phyloP scores from a whole-genome alignment of 768 basidiomycete species.

The Hypholoma fasciculare region DNA sequence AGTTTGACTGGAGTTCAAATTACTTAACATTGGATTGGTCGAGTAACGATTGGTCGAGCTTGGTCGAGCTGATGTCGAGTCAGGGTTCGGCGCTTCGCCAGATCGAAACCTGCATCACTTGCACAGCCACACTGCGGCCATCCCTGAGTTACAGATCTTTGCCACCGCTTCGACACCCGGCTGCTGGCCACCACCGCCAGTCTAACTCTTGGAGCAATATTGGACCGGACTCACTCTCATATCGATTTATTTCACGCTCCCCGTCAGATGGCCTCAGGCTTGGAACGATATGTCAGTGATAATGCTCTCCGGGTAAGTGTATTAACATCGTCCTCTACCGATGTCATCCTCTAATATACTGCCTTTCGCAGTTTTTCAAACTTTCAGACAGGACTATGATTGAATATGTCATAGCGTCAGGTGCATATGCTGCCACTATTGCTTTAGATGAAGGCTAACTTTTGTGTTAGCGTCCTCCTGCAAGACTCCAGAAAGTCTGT shows the following conservation, averaged over 20 bases:
- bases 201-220: not conserved
- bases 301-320: conserved; percentile 65
- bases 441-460: not conserved
- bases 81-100: too few relatives aligned
- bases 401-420: conserved; percentile 86
- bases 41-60: too few relatives aligned
- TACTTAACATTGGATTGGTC: too few relatives aligned
- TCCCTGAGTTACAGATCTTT: not conserved
- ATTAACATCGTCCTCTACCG: not conserved
- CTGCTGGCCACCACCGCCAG: not conserved
- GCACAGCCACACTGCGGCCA: conserved; percentile 15
- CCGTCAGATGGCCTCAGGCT: conserved; percentile 54
- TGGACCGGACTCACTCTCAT: not conserved
- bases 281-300: conserved; percentile 77
- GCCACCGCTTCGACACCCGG: not conserved
- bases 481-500: conserved; percentile 79
- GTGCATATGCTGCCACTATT: conserved; percentile 34
- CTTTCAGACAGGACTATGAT: conserved; percentile 82
- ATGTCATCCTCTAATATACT: not conserved
- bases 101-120: not conserved
- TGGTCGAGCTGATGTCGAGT: too few relatives aligned
- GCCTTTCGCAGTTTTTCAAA: conserved; percentile 65
- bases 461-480: conserved; percentile 68
- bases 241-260: not conserved
- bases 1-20: too few relatives aligned